Conservation (phyloP, 257 asterid species). For the Galeopsis tetrahit region DNA sequence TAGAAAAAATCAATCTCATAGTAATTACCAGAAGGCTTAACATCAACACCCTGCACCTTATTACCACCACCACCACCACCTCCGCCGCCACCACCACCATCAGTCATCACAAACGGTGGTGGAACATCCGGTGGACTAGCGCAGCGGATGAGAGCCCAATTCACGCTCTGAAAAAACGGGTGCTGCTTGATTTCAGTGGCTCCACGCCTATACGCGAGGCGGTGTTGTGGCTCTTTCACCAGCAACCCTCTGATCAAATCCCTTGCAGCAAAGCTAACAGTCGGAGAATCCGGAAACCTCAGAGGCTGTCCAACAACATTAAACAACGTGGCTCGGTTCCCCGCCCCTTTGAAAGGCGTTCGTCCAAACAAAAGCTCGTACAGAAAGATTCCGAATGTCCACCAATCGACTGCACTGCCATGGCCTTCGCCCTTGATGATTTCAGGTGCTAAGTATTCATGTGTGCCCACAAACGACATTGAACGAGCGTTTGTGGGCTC, state of each 20-base stretch:
- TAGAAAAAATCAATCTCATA: slow-evolving; percentile 63
- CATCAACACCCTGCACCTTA: slow-evolving; percentile 47
- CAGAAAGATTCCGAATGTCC: slow-evolving; percentile 59
- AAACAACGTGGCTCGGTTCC: slow-evolving; percentile 58
- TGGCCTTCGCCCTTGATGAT: slow-evolving; percentile 68
- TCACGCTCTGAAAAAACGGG: slow-evolving; percentile 65
- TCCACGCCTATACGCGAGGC: slow-evolving; percentile 66
- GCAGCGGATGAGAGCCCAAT: slow-evolving; percentile 64
- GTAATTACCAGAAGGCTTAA: slow-evolving; percentile 68
- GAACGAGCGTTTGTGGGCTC: slow-evolving; percentile 65
- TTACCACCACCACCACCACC: too few relatives aligned
- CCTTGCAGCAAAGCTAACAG: slow-evolving; percentile 60
- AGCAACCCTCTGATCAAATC: slow-evolving; percentile 62
- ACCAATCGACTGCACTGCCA: slow-evolving; percentile 72
- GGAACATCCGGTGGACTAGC: slow-evolving; percentile 68
- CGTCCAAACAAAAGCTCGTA: slow-evolving; percentile 63
- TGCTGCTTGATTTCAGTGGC: slow-evolving; percentile 71
- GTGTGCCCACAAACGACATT: slow-evolving; percentile 68
- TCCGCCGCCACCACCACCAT: slow-evolving; percentile 26
- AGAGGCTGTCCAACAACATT: slow-evolving; percentile 66
- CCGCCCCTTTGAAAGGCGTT: slow-evolving; percentile 61
- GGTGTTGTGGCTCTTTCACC: slow-evolving; percentile 66
- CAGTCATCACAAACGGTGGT: slow-evolving; percentile 34
- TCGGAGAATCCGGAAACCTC: slow-evolving; percentile 56
- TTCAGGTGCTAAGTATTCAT: slow-evolving; percentile 62